These are phyloP conservation scores for Hygrophoropsis aurantiaca DNA, from an alignment of 768 basidiomycete genomes.

Conservation along the genomic window DNA sequence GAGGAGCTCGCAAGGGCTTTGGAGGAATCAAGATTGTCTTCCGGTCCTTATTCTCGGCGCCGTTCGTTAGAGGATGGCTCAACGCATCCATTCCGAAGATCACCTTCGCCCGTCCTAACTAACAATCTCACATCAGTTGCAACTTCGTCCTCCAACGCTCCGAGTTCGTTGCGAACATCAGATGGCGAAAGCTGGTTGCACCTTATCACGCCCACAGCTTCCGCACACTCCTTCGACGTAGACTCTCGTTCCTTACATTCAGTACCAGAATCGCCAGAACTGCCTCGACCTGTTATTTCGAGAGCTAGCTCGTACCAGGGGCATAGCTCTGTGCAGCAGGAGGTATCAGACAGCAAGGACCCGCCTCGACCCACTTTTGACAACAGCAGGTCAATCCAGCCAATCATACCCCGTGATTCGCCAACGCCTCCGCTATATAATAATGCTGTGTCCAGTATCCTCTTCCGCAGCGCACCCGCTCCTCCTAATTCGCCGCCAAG, in stretches of 20 bases:
- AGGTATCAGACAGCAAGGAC: slow-evolving; percentile 3
- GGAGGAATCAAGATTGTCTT: slow-evolving; percentile 45
- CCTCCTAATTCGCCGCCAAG: slow-evolving; percentile 8
- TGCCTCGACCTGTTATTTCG: not conserved
- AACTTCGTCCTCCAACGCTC: slow-evolving; percentile 7
- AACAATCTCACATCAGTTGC: not conserved
- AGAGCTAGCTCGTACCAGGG: not conserved
- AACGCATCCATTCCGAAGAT: slow-evolving; percentile 3
- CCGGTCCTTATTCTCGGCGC: slow-evolving; percentile 7
- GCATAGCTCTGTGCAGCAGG: not conserved
- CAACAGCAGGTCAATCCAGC: slow-evolving; percentile 3
- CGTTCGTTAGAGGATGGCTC: not conserved
- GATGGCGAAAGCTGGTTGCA: slow-evolving; percentile 33
- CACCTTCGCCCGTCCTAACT: not conserved
- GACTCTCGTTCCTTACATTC: slow-evolving; percentile 27
- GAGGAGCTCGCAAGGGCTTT: slow-evolving; percentile 66
- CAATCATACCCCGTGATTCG: slow-evolving; percentile 1
- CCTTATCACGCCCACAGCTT: slow-evolving; percentile 25
- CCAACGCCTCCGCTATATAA: slow-evolving; percentile 22
- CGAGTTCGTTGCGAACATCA: slow-evolving; percentile 5
- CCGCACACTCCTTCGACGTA: slow-evolving; percentile 14
- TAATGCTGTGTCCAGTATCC: slow-evolving; percentile 21
- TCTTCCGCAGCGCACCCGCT: slow-evolving; percentile 10
- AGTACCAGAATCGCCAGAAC: slow-evolving; percentile 16
- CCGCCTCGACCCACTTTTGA: not conserved